Base-by-base conservation (phyloP, 495 filamentous ascomycete genomes). In the Corynascus novoguineensis region DNA sequence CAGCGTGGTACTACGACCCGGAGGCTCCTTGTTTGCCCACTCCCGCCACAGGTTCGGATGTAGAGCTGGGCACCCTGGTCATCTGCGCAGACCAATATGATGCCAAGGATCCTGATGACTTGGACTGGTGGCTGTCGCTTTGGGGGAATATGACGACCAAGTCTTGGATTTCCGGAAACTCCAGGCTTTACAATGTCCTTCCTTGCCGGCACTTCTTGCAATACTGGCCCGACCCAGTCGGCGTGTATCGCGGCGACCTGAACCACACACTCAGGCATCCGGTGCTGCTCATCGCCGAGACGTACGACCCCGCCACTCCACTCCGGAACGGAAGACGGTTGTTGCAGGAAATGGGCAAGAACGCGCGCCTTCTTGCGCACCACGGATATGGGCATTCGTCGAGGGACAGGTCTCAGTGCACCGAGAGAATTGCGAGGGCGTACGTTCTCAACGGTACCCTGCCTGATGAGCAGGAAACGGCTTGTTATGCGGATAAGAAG, bases 241-340 rank as follows among this genome's bases (percentile, higher is more conserved):
- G 74, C 44, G 70, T 76, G 4, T 76, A 73, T 51, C 72, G 75
- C 17, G 74, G 72, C 7, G 67, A 74, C 41, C 60, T 78, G 27
- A 70, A 71, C 56, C 60, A 71, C 45, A 72, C 70, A 0, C 68
- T 78, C 15, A 69, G 65, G 46, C 53, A 72, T 46, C 73, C 75
- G 10, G 63, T 78, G 21, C 50, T 78, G 46, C 60, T 78, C 24
- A 71, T 78, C 35, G 75, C 75, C 1, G 74, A 74, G 65, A 73
- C 72, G 19, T 75, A 78, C 51, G 75, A 78, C 46, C 74, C 74
- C 0, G 74, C 75, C 5, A 78, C 75, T 5, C 74, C 75, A n/a
- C 61, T 78, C 32, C 67, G 74, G 6, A 77, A 78, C 31, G 75
- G 74, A 12, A 62, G 71, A 28, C 55, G 74, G 32, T 61, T 77